Base-by-base conservation (phyloP, 208 protist genomes). In the Acanthamoeba triangularis region DNA sequence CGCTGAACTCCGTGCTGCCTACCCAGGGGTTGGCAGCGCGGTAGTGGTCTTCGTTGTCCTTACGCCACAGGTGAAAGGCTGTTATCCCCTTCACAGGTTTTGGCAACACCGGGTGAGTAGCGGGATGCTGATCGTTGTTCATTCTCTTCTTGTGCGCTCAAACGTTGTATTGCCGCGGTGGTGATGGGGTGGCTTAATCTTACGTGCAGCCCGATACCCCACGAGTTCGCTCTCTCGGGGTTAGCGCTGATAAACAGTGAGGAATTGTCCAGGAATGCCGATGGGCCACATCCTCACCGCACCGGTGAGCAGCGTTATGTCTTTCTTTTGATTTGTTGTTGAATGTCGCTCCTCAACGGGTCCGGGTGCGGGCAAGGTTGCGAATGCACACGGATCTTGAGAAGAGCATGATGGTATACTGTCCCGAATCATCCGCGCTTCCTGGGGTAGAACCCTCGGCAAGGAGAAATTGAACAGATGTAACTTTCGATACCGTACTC, bases 381-480 rank as follows among this genome's bases (percentile, higher is more conserved):
- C 59, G 25, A 16, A 6, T 35, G 44, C 76, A 35, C 14, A 33
- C 76, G 41, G 76, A 85, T 85, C 76, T 85, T 85, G 76, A 85
- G 47, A 85, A 85, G 44, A 54, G 44, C n/a, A 3, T 59, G 76
- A 59, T 7, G 76, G 11, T 85, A 7, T 85, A 47, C 76, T 85
- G 76, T 85, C 76, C 76, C 76, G 76, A 85, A 85, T 85, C 76
- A 85, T 85, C 76, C 76, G n/a, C 76, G n/a, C 76, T 37, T 76
- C 67, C 67, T 76, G 10, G 67, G 59, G 59, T 0, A 35, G n/a
- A 41, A 41, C 33, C 67, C 67, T 76, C 35, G 67, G 67, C 67
- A 41, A 76, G 35, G 67, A 76, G 67, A 76, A 76, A 76, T 76
- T 76, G 67, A 41, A 76, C 67, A 76, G 67, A 76, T 76, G 37